Percentiles rank a stretch among this genome's conserved stretches.
Conservation (phyloP, 2,329 filamentous ascomycete genomes). For the Xylariaceae sp. region DNA sequence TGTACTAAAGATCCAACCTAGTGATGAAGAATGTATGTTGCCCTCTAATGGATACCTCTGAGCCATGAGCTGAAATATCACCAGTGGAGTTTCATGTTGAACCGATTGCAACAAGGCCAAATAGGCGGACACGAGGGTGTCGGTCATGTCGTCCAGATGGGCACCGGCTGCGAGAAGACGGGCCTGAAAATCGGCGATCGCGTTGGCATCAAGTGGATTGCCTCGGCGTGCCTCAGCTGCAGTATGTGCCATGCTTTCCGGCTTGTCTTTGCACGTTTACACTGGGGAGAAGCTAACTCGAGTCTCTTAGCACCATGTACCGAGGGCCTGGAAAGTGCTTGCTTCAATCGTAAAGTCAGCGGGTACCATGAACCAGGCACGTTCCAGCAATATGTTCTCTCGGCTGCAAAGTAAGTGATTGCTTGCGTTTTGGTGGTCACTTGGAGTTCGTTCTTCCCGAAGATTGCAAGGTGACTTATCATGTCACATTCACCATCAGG, state of each 20-base stretch:
- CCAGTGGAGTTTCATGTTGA: conserved; percentile 12
- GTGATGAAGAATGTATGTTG: conserved; percentile 18
- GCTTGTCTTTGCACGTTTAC: background rate
- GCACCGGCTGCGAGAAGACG: conserved; percentile 10
- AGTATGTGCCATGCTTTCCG: conserved; percentile 4
- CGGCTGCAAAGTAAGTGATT: conserved; percentile 17
- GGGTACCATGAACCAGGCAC: conserved; percentile 19
- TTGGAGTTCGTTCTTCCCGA: too few relatives aligned
- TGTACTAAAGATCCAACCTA: conserved; percentile 1
- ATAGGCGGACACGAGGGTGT: conserved; percentile 21
- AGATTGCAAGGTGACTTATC: background rate
- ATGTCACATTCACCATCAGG: too few relatives aligned
- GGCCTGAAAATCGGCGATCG: conserved; percentile 18
- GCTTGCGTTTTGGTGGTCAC: background rate
- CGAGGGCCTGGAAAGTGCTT: conserved; percentile 15
- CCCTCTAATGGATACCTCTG: too few relatives aligned
- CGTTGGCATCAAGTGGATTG: conserved; percentile 21
- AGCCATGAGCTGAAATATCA: too few relatives aligned
- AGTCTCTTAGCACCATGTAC: conserved; percentile 13
- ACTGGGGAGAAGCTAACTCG: conserved; percentile 3
- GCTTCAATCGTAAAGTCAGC: conserved; percentile 18
- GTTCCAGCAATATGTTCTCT: conserved; percentile 20
- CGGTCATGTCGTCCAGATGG: conserved; percentile 16
- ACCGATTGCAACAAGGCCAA: conserved; percentile 9
- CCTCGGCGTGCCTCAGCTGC: conserved; percentile 16